Base-by-base conservation (phyloP, 306 rosid species). In the Begonia loranthoides region DNA sequence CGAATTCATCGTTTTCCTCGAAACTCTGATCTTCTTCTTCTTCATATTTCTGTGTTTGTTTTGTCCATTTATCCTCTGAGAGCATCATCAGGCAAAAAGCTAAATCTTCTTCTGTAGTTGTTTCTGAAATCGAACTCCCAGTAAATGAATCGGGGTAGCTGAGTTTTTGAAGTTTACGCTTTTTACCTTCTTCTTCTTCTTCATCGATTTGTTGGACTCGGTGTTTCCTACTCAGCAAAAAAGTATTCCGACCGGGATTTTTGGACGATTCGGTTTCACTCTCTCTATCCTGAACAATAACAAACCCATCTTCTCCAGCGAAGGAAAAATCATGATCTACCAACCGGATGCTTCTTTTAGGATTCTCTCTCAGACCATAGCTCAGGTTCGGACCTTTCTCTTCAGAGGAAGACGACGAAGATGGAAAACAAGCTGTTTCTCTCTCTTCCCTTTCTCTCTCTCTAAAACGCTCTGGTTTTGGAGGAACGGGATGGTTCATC, bases 71-170 rank as follows among this genome's bases (percentile, higher is more conserved):
- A 62, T 90, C 94, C 5, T 90, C 77, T 1, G 96, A 90, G 10
- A 86, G 62, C 86, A 83, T 66, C 86, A 90, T 83, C 52, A 90
- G 92, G 51, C 93, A 86, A 38, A 78, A 80, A 3, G 99, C 96
- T 0, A 90, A 66, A 43, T 76, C 84, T 65, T 90, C 94, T 13
- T 86, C 94, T 0, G 92, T 66, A 1, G 95, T 76, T 3, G 80
- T 61, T 13, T 79, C 84, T 0, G 95, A 90, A 45, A 70, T 71
- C 2, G 93, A 86, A 54, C 99, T 90, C 11, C 71, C 83, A 9
- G 66, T 61, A 66, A 73, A 76, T 1, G 93, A 77, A 22, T 73
- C 93, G 51, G 63, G 66, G 49, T 66, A 66, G 12, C 57, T 10
- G 60, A 57, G 73, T 45, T 57, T 60, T 3, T 28, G 10, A 4